Conservation (phyloP, 139 green algal species). For the Edaphochlamys debaryana region DNA sequence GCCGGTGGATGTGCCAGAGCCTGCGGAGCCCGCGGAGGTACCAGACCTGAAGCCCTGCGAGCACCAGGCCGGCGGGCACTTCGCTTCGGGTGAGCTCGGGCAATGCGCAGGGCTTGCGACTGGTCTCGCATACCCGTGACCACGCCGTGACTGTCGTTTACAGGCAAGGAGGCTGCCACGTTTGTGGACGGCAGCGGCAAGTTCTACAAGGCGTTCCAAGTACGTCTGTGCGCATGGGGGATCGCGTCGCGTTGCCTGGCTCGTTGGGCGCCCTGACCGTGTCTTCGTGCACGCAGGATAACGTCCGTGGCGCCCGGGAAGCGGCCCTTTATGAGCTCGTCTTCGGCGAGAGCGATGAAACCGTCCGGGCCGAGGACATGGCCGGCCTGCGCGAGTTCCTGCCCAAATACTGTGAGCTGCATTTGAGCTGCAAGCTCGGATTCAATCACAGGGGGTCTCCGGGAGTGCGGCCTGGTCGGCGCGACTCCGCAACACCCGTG, state of each 20-base stretch:
- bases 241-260: too few relatives aligned
- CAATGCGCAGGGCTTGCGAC: not conserved
- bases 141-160: too few relatives aligned
- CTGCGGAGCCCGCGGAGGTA: too few relatives aligned
- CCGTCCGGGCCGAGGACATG: slow-evolving; percentile 52
- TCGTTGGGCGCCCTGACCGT: too few relatives aligned
- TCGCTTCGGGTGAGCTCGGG: not conserved
- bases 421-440: too few relatives aligned
- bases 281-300: slow-evolving; percentile 14
- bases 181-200: slow-evolving; percentile 25
- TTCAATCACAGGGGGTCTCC: too few relatives aligned
- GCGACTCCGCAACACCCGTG: too few relatives aligned
- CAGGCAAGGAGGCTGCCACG: slow-evolving; percentile 36
- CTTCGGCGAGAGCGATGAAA: not conserved
- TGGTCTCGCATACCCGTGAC: too few relatives aligned
- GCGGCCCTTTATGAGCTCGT: slow-evolving; percentile 24
- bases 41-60: slow-evolving; percentile 14
- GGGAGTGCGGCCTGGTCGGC: too few relatives aligned
- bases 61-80: slow-evolving; percentile 37
- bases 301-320: slow-evolving; percentile 15
- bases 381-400: slow-evolving; percentile 63
- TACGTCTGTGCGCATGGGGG: not conserved
- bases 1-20: not conserved
- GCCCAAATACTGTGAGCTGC: slow-evolving; percentile 71
- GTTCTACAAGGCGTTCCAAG: slow-evolving; percentile 42